phyloP scores from a whole-genome alignment of 129 eudicot genomes.

The Flaveria ramosissima region DNA sequence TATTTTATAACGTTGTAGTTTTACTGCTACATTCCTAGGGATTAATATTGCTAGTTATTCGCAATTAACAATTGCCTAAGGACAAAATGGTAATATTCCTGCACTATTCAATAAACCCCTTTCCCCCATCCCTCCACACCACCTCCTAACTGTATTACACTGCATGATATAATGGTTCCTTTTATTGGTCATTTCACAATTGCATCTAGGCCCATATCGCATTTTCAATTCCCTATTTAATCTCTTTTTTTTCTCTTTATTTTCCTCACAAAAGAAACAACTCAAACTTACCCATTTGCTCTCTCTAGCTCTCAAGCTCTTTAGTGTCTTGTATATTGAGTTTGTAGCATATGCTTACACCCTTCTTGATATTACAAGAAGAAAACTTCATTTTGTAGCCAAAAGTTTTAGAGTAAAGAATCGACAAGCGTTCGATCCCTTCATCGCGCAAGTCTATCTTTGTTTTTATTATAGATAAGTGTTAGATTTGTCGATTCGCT shows the following conservation, averaged over 20 bases:
- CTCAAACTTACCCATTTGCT: constrained; percentile 6
- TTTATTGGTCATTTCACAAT: constrained; percentile 21
- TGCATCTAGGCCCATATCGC: constrained; percentile 28
- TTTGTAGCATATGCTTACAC: constrained; percentile 23
- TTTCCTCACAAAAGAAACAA: constrained; percentile 19
- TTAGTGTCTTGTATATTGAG: constrained; percentile 14
- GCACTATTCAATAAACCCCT: constrained; percentile 1
- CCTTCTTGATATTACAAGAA: constrained; percentile 26
- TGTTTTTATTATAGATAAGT: background rate
- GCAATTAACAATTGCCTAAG: background rate
- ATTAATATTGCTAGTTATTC: too few relatives aligned
- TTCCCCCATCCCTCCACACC: constrained; percentile 20
- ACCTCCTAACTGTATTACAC: background rate
- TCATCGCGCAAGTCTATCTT: background rate
- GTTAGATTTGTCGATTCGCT: constrained; percentile 13
- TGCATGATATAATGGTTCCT: constrained; percentile 2
- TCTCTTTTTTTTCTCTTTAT: constrained; percentile 13
- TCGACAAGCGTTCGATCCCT: background rate
- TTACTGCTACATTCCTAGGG: too few relatives aligned
- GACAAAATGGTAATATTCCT: background rate
- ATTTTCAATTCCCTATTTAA: constrained; percentile 27
- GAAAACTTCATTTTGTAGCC: constrained; percentile 1
- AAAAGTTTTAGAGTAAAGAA: constrained; percentile 11
- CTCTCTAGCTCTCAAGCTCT: constrained; percentile 5
- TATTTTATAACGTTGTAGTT: too few relatives aligned